Conservation (phyloP, 176 grass and related monocot species). For the Coix lacrymajobi region DNA sequence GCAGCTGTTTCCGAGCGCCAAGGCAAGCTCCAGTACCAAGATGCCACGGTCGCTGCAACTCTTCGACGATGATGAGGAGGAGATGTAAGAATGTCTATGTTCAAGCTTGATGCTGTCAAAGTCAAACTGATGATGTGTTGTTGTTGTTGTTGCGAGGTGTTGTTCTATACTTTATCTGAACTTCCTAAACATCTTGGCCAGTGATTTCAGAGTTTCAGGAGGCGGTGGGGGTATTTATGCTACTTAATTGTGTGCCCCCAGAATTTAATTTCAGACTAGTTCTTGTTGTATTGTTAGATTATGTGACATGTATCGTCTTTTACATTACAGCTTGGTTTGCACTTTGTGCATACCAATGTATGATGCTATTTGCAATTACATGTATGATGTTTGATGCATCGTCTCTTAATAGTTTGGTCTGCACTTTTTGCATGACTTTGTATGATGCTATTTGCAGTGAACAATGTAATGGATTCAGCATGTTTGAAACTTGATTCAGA, state of each 20-base stretch:
- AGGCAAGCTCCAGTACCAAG: not conserved
- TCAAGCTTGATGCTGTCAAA: not conserved
- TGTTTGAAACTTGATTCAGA: not conserved
- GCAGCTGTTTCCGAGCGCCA: not conserved
- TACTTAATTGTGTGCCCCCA: not conserved
- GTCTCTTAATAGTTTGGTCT: not conserved
- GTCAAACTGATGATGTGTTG: not conserved
- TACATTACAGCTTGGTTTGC: not conserved
- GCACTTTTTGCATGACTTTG: constrained; percentile 8
- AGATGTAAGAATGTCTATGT: not conserved
- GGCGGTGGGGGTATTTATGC: not conserved
- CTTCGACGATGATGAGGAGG: not conserved
- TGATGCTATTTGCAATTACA: not conserved
- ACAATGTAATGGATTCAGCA: constrained; percentile 9
- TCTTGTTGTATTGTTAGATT: not conserved
- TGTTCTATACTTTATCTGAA: not conserved
- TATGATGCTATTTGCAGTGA: constrained; percentile 2
- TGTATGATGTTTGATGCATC: not conserved
- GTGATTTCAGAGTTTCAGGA: not conserved
- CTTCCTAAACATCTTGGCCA: not conserved
- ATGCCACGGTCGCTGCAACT: not conserved
- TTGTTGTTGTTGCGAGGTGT: not conserved
- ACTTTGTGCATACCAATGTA: constrained; percentile 10
- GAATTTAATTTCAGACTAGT: not conserved
- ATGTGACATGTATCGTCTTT: not conserved